Evolutionary conservation across 108 stramenopile species (phyloP), one percentile per base, ranked within the genome.

Genomic region (Skeletonema marinoi): DNA sequence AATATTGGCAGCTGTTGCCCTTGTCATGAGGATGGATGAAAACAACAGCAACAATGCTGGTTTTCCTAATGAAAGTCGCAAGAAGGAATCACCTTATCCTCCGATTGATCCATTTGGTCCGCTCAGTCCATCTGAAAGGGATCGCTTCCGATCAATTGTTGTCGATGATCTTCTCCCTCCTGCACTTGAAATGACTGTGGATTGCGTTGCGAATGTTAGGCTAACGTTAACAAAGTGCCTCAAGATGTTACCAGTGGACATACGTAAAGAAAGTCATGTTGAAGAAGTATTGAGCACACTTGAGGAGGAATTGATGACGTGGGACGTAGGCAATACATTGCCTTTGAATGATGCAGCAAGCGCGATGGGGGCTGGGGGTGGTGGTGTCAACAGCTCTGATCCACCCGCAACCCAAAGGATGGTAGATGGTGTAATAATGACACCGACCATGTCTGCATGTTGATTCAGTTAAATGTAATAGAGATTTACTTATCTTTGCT

Each of bases 261-360:
- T 94, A 36, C 78, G 81, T 0, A 21, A 73, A 39, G 59, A 80
- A 58, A 70, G 85, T 39, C 70, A 74, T 16, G 88, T 87, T 64
- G 67, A 81, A 60, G 82, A 87, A 60, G 90, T 90, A 16, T 50
- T 91, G 44, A 84, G 82, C 41, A 75, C 76, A 32, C 60, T 94
- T 11, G 88, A 89, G 66, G 91, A 94, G 68, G 93, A 94, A 66
- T 75, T 88, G 31, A 88, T 88, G 80, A 94, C 93, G 32, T 94
- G 93, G 93, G 91, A 92, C 60, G 83, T 76, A 8, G 67, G 73
- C 33, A 73, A 80, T 48, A 73, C 54, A 25, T 56, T 80, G 62
- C 60, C 76, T 64, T 33, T 77, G 63, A 56, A 44, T 41, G 79
- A 80, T 74, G 36, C 66, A 25, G 25, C 54, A 56, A 56, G 54